These are phyloP conservation scores for Allium sativum DNA, from an alignment of 106 monocot species.

Conservation along the genomic window DNA sequence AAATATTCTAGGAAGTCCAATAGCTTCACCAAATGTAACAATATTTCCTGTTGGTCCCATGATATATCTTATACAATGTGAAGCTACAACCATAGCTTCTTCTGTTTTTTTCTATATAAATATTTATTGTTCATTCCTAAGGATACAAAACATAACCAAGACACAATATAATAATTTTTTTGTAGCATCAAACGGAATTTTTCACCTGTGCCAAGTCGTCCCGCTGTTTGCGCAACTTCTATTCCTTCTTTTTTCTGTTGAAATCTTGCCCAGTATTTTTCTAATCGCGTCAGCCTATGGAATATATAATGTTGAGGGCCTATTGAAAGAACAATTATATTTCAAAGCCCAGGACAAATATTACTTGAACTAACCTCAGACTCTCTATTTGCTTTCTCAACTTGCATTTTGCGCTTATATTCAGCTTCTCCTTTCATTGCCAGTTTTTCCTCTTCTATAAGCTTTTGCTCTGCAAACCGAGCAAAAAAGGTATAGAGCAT, in stretches of 20 bases:
- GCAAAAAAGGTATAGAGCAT: neutral
- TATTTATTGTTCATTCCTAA: too few relatives aligned
- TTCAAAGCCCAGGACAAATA: neutral
- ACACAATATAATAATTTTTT: too few relatives aligned
- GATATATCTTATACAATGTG: conserved; percentile 48
- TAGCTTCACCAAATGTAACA: conserved; percentile 55
- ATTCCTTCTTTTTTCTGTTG: conserved; percentile 73
- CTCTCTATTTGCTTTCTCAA: conserved; percentile 79
- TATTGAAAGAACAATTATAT: too few relatives aligned
- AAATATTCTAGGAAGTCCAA: conserved; percentile 58
- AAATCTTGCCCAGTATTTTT: conserved; percentile 89
- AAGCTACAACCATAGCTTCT: conserved; percentile 23
- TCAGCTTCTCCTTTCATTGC: conserved; percentile 93
- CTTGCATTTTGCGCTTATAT: conserved; percentile 86
- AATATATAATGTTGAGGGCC: neutral
- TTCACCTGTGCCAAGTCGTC: conserved; percentile 18
- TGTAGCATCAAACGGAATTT: neutral
- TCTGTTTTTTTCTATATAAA: conserved; percentile 44
- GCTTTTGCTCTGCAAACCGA: conserved; percentile 57
- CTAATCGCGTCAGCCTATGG: conserved; percentile 89
- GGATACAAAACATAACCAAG: too few relatives aligned
- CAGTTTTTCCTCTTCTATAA: conserved; percentile 85
- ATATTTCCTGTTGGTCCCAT: conserved; percentile 55
- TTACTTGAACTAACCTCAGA: conserved; percentile 36
- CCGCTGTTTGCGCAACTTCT: conserved; percentile 46